Conservation (phyloP, 2,329 filamentous ascomycete species). For the Botryotinia narcissicola region DNA sequence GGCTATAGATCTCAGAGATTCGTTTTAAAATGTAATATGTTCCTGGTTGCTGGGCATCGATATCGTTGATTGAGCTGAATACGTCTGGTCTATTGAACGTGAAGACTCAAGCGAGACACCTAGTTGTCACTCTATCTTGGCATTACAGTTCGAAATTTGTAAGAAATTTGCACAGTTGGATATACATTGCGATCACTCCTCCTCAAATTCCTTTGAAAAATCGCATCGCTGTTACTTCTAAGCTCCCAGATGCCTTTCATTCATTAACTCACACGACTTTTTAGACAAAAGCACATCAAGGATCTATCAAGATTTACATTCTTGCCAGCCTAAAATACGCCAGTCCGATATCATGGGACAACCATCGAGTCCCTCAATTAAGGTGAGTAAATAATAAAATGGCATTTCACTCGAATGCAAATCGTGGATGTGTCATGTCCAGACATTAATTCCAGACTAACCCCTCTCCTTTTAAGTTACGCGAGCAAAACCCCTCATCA, state of each 20-base stretch:
- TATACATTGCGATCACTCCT: not conserved
- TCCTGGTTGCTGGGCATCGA: not conserved
- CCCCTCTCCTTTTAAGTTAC: not conserved
- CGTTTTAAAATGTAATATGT: not conserved
- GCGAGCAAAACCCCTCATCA: not conserved
- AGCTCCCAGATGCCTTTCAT: slow-evolving; percentile 25
- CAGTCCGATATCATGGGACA: not conserved
- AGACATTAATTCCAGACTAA: not conserved
- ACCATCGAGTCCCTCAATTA: not conserved
- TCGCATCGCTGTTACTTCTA: not conserved
- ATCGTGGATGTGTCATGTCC: not conserved
- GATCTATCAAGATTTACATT: slow-evolving; percentile 33
- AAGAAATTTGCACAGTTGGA: not conserved
- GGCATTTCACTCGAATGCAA: not conserved
- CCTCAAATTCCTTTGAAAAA: not conserved
- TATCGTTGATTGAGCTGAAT: not conserved
- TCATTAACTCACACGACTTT: slow-evolving; percentile 30
- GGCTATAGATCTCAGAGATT: not conserved
- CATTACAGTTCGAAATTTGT: not conserved
- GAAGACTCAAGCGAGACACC: slow-evolving; percentile 1
- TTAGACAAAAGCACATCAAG: slow-evolving; percentile 28
- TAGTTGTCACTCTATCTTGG: not conserved
- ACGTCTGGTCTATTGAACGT: not conserved
- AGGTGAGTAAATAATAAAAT: not conserved
- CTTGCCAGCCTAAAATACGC: slow-evolving; percentile 13